Percentiles rank a stretch among this genome's conserved stretches.
Conservation (phyloP, 768 basidiomycete genomes). For the Filobasidium wieringae region DNA sequence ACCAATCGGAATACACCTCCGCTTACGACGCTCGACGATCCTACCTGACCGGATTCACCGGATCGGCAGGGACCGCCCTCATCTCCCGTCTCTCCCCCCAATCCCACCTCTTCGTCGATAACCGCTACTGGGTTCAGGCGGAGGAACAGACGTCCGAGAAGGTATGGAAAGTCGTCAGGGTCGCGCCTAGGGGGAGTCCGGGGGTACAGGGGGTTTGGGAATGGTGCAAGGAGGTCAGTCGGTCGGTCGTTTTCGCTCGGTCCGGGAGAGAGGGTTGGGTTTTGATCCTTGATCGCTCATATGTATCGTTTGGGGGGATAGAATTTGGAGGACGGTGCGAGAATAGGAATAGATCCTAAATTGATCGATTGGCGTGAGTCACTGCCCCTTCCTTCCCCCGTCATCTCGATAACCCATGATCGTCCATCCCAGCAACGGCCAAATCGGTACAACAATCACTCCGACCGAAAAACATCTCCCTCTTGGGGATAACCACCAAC, state of each 20-base stretch:
- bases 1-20: constrained; percentile 35
- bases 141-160: constrained; percentile 23
- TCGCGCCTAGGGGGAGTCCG: constrained; percentile 17
- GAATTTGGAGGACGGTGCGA: constrained; percentile 21
- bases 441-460: constrained; percentile 7
- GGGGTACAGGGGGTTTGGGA: constrained; percentile 20
- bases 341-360: constrained; percentile 33
- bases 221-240: constrained; percentile 24
- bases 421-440: constrained; percentile 2
- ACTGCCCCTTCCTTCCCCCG: neutral
- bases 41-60: constrained; percentile 31
- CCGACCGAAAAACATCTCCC: constrained; percentile 12
- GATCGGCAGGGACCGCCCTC: constrained; percentile 32
- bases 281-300: no score
- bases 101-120: constrained; percentile 32
- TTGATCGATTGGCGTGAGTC: constrained; percentile 22
- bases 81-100: constrained; percentile 4
- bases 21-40: constrained; percentile 25
- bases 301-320: constrained; percentile 6
- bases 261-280: no score
- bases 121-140: constrained; percentile 34
- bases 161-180: constrained; percentile 23
- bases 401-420: neutral
- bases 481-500: constrained; percentile 22
- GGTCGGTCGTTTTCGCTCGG: no score